These are phyloP conservation scores for Athelia psychrophila DNA, from an alignment of 1,284 basidiomycete genomes.

Conservation along the genomic window DNA sequence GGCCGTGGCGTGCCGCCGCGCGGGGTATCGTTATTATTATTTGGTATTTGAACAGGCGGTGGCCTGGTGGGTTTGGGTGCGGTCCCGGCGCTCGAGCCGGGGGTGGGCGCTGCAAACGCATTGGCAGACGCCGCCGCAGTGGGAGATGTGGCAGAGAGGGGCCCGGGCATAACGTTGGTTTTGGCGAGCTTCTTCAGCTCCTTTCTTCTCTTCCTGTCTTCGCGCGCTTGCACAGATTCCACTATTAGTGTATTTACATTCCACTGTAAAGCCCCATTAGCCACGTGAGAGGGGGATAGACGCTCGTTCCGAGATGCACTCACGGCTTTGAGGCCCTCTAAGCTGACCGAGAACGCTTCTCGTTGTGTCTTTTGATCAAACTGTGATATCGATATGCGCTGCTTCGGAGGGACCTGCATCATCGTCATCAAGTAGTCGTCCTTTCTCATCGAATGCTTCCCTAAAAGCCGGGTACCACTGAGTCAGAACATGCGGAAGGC, in stretches of 20 bases:
- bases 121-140: constrained; percentile 4
- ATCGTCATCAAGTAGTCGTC: constrained; percentile 67
- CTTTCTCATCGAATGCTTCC: constrained; percentile 81
- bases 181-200: constrained; percentile 70
- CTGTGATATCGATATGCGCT: constrained; percentile 57
- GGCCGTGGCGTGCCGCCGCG: constrained; percentile 1
- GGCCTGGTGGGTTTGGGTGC: not conserved
- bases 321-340: constrained; percentile 75
- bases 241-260: constrained; percentile 60
- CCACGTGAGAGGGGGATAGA: constrained; percentile 49
- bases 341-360: constrained; percentile 69
- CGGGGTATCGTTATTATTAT: constrained; percentile 34
- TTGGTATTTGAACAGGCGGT: not conserved
- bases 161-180: constrained; percentile 24
- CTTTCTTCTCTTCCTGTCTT: constrained; percentile 79
- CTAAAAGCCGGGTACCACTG: constrained; percentile 28
- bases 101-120: not conserved
- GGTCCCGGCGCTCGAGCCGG: not conserved
- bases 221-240: constrained; percentile 72
- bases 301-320: constrained; percentile 52
- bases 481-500: constrained; percentile 5
- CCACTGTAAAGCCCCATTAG: constrained; percentile 72
- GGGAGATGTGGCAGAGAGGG: constrained; percentile 20
- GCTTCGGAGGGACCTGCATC: constrained; percentile 70
- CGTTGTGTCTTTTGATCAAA: constrained; percentile 67